Conservation (phyloP, 164 flowering plant species). For the Aristolochia fimbriata region DNA sequence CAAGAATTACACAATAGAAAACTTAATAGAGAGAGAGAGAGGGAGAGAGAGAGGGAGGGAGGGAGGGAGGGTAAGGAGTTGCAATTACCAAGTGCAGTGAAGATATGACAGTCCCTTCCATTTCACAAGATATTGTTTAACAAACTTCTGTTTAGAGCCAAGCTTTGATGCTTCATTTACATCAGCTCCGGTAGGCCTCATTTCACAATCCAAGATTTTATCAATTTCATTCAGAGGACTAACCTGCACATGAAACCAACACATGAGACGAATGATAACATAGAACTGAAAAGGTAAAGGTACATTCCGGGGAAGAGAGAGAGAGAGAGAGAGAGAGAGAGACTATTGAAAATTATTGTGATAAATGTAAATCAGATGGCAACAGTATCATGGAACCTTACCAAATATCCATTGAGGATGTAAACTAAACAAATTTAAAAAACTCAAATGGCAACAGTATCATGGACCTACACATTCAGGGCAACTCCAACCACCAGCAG, state of each 20-base stretch:
- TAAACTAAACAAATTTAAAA: neutral
- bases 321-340: neutral
- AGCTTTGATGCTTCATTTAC: conserved; percentile 68
- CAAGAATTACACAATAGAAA: neutral
- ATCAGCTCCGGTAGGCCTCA: conserved; percentile 77
- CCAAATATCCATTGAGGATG: too few relatives aligned
- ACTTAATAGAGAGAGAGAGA: neutral
- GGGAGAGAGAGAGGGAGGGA: neutral
- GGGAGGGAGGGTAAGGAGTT: neutral
- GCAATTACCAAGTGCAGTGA: conserved; percentile 92
- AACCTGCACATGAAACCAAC: conserved; percentile 41
- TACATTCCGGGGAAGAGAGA: neutral
- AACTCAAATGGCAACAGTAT: neutral
- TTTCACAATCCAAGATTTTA: conserved; percentile 87
- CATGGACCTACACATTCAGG: conserved; percentile 94
- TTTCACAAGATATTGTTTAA: conserved; percentile 94
- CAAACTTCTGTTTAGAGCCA: conserved; percentile 81
- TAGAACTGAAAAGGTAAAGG: neutral
- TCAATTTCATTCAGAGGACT: conserved; percentile 90
- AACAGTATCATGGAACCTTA: too few relatives aligned
- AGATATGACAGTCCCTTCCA: conserved; percentile 96
- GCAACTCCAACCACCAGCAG: conserved; percentile 74
- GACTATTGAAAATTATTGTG: neutral
- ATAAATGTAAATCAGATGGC: neutral
- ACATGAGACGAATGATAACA: conserved; percentile 2